Evolutionary conservation across 2,329 filamentous ascomycete genomes (phyloP).

Genomic region (Sordariomycetes sp.): DNA sequence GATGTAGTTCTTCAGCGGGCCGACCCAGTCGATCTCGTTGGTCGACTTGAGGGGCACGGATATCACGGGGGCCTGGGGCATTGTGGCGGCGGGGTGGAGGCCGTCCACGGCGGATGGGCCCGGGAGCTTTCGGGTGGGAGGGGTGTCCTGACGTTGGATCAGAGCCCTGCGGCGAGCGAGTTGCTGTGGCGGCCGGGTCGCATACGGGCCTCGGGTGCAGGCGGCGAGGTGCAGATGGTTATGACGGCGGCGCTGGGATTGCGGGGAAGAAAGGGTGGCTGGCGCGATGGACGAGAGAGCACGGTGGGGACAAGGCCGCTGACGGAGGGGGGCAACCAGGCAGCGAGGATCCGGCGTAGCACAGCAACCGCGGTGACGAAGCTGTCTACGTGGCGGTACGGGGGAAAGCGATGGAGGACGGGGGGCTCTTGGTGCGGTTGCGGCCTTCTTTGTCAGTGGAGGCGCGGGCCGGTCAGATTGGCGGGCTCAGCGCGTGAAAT

Average conservation of each 20-base stretch:
- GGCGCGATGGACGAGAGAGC: neutral
- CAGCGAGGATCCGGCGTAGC: neutral
- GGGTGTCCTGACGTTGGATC: slow-evolving; percentile 2
- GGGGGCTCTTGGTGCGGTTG: neutral
- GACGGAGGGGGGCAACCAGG: neutral
- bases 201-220: slow-evolving; percentile 5
- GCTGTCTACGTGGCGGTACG: neutral
- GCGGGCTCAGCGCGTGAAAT: neutral
- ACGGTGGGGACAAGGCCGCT: neutral
- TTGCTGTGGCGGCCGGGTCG: slow-evolving; percentile 4
- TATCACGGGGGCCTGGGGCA: slow-evolving; percentile 89
- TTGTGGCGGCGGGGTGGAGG: slow-evolving; percentile 19
- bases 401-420: neutral
- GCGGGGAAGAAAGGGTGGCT: neutral
- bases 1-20: slow-evolving; percentile 87
- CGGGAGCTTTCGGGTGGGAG: neutral
- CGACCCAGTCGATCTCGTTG: slow-evolving; percentile 97
- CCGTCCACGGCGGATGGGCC: neutral
- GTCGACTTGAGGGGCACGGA: slow-evolving; percentile 87
- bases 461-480: neutral
- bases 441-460: neutral
- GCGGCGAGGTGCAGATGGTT: slow-evolving; percentile 2
- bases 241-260: neutral
- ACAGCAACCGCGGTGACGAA: neutral
- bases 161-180: neutral